Evolutionary conservation across 495 filamentous ascomycete genomes (phyloP).

Genomic region (Cairneyella variabilis): DNA sequence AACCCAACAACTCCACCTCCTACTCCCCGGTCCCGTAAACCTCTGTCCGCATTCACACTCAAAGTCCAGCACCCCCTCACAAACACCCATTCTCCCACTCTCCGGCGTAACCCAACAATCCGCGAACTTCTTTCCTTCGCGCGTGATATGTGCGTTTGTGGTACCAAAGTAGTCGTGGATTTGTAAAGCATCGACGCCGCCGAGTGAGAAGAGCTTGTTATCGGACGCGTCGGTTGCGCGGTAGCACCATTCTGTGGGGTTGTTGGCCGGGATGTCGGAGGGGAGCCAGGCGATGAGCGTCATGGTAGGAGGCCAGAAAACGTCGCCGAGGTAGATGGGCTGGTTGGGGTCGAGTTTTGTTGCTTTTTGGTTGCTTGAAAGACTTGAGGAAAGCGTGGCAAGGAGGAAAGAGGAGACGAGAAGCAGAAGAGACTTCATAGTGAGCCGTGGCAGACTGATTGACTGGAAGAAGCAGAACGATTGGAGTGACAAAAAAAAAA

Average conservation of each 20-base stretch:
- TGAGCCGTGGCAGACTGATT: no score
- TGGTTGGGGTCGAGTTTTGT: constrained; percentile 4
- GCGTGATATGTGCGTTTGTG: constrained; percentile 15
- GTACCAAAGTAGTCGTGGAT: constrained; percentile 22
- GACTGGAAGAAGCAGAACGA: no score
- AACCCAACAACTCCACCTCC: constrained; percentile 25
- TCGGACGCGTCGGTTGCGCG: constrained; percentile 7
- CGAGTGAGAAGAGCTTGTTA: constrained; percentile 14
- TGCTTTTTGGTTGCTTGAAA: no score
- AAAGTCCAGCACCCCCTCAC: constrained; percentile 11
- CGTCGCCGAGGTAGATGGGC: constrained; percentile 23
- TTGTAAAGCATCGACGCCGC: constrained; percentile 13
- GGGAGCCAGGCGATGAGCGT: constrained; percentile 22
- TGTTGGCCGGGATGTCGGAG: not conserved
- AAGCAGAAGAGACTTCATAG: no score
- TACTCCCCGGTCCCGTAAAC: constrained; percentile 18
- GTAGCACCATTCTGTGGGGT: constrained; percentile 18
- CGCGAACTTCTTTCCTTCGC: constrained; percentile 15
- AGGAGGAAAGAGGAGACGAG: no score
- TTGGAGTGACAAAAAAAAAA: no score
- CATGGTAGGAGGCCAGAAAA: constrained; percentile 24
- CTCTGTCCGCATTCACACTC: constrained; percentile 15
- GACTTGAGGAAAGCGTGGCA: no score
- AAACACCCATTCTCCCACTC: constrained; percentile 12
- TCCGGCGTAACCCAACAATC: constrained; percentile 24